Evolutionary conservation across 2,329 filamentous ascomycete genomes (phyloP), one percentile per base, ranked within the genome.

Genomic region (Lasiodiplodia sp.): DNA sequence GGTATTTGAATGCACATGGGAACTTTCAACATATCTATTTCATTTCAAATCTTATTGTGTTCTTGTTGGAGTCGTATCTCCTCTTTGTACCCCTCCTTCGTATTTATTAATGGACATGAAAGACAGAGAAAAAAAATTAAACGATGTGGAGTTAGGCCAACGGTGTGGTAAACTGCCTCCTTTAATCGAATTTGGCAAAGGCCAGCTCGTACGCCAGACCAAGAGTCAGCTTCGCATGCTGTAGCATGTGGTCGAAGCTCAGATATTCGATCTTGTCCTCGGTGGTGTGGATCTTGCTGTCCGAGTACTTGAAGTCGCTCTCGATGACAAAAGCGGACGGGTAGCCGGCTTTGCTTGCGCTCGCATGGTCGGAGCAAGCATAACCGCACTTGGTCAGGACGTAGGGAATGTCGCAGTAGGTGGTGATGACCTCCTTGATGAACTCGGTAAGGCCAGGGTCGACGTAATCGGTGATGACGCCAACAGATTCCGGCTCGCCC

Each of bases 391-490:
- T 92, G 21, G 93, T 97, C 81, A 94, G 87, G 63, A 95, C 87
- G 79, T 90, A 97, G 10, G 93, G 92, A 71, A 98, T 96, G 65
- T 89, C 87, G 82, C 94, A 97, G 84, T 98, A 98, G 83, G 88
- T 88, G 38, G 88, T 91, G 72, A 97, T 91, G 70, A 97, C 87
- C 74, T 90, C 87, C 86, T 97, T 97, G 85, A 97, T 95, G 79
- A 97, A 98, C 8, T 87, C 85, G 5, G 95, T 98, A 73, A 98
- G 84, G 66, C 87, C 90, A 2, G 89, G 83, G 78, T 97, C 92
- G 55, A 98, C 95, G 74, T 87, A 97, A 80, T 98, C 95, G 4
- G 92, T 94, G 75, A 98, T 97, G 64, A 98, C 92, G 53, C 95
- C 95, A 2, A 98, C 92, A 56, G 90, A 91, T 84, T 97, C 95